Evolutionary conservation across 805 yeast species (phyloP).

Genomic region (Yamadazyma olivae): DNA sequence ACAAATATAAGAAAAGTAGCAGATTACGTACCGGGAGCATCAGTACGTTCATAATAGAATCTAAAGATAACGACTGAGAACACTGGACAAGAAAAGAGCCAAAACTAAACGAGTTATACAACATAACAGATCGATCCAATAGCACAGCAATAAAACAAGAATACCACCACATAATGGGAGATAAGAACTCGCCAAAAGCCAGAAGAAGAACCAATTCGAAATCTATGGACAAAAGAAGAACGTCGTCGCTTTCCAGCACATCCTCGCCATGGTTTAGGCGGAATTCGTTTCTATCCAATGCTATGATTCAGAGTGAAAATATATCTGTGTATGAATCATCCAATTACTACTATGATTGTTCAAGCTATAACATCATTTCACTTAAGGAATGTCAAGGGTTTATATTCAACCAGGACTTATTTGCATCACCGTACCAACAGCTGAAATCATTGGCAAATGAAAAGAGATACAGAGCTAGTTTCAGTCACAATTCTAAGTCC

Average conservation of each 20-base stretch:
- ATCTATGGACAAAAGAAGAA: constrained; percentile 3
- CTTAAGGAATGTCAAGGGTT: constrained; percentile 70
- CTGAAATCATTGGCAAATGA: constrained; percentile 35
- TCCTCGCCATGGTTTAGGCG: constrained; percentile 56
- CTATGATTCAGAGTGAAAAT: constrained; percentile 57
- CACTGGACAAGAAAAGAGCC: no score
- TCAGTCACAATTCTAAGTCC: constrained; percentile 13
- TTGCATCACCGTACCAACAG: constrained; percentile 71
- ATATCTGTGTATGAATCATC: constrained; percentile 50
- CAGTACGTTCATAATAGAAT: no score
- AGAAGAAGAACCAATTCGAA: constrained; percentile 7
- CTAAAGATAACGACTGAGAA: no score
- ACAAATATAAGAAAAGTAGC: no score
- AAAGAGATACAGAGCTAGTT: constrained; percentile 24
- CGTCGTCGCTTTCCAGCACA: constrained; percentile 30
- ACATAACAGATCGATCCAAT: no score
- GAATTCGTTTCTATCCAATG: constrained; percentile 52
- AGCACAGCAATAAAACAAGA: no score
- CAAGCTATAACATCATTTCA: constrained; percentile 37
- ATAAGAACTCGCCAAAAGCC: constrained; percentile 1
- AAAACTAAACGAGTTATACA: no score
- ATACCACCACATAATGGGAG: no score
- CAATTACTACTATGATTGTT: constrained; percentile 25
- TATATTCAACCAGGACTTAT: constrained; percentile 71
- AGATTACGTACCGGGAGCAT: no score